Conservation (phyloP, 371 early-diverging fungal species). For the Cokeromyces recurvatus region DNA sequence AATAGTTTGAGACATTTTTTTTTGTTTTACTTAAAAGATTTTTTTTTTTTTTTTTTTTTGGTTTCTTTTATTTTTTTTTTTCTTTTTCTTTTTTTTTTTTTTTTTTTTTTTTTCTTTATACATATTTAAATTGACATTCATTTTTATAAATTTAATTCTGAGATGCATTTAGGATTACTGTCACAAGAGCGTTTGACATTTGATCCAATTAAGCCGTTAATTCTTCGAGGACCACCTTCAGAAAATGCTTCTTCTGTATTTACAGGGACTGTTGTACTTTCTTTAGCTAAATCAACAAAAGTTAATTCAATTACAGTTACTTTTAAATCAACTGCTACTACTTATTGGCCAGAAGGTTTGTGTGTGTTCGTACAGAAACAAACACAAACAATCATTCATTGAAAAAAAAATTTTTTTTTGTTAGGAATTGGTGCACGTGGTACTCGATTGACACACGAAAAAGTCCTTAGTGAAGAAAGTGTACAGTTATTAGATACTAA, state of each 20-base stretch:
- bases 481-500: conserved; percentile 13
- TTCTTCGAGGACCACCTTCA: conserved; percentile 36
- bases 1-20: too few relatives aligned
- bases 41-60: too few relatives aligned
- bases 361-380: not conserved
- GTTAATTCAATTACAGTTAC: conserved; percentile 31
- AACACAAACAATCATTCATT: not conserved
- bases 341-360: conserved; percentile 49
- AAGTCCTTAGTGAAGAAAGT: conserved; percentile 21
- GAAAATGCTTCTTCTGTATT: conserved; percentile 34
- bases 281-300: conserved; percentile 29
- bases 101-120: too few relatives aligned
- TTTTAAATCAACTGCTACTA: conserved; percentile 31
- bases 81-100: too few relatives aligned
- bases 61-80: too few relatives aligned
- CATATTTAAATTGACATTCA: too few relatives aligned
- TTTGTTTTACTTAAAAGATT: too few relatives aligned
- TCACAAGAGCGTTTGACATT: conserved; percentile 35
- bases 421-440: conserved; percentile 30
- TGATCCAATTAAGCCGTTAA: conserved; percentile 42
- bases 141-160: too few relatives aligned
- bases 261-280: conserved; percentile 33
- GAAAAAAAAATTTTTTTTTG: not conserved
- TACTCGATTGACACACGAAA: conserved; percentile 25
- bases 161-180: conserved; percentile 25